Evolutionary conservation across 352 stramenopile genomes (phyloP), one percentile per base, ranked within the genome.

Genomic region (Plasmopara muralis): DNA sequence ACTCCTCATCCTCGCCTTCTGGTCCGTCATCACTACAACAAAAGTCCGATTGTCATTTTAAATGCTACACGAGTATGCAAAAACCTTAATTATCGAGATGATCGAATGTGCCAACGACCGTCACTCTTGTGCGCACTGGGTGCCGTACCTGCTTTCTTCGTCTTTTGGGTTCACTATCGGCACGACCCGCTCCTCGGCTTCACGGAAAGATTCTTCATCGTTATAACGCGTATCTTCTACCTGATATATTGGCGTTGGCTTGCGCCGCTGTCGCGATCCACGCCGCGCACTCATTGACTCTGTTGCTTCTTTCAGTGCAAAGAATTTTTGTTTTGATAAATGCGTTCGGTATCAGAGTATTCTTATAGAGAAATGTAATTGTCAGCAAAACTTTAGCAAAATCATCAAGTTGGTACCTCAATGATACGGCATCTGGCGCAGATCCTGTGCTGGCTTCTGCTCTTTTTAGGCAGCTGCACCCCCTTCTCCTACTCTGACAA

Each of bases 221-320:
- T 71, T 54, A 0, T n/a, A 5, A 5, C 77, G 81, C 14, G 41
- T 61, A 53, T 87, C 72, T 46, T 80, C 68, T 46, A 88, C 76
- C 50, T 84, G 68, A 62, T 89, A 93, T 25, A 93, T 72, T 14
- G 57, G 49, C 58, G 75, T 85, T 28, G 82, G 82, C 64, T 74
- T 77, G 46, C 68, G 80, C 15, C 80, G 76, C 60, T 77, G 62
- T 16, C 82, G 82, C 25, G 65, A 80, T 52, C 79, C 77, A 40
- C 82, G 76, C 12, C 82, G 77, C 40, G 59, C 49, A 50, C 47
- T 70, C 65, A 82, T 83, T 54, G 14, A 28, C 35, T 39, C 12
- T 3, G 18, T 50, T 16, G 18, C 18, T 29, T 40, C 25, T 41
- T 25, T 25, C 3, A 25, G 20, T 25, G 20, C 3, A 25, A 25